A percentile compares a stretch with the other conserved stretches of the same genome.
These are phyloP conservation scores for Parmelia sp. DNA, from an alignment of 495 filamentous ascomycete species.

Conservation along the genomic window DNA sequence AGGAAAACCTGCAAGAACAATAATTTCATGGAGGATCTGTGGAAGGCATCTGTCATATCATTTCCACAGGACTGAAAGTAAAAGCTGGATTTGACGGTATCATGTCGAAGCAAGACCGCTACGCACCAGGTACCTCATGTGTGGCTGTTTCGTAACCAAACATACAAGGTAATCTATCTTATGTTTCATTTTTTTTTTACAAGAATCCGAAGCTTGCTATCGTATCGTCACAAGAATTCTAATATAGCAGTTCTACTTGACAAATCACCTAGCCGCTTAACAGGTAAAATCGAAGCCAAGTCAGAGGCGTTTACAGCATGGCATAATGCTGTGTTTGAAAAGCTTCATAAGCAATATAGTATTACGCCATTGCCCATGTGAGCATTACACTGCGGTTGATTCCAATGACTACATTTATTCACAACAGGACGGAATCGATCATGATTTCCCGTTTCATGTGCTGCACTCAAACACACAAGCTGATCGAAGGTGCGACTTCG, in stretches of 20 bases:
- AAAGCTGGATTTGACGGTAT: neutral
- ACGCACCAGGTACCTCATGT: too few relatives aligned
- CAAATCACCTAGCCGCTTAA: too few relatives aligned
- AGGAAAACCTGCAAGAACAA: neutral
- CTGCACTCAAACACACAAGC: neutral
- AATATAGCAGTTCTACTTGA: too few relatives aligned
- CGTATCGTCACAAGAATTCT: too few relatives aligned
- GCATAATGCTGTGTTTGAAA: neutral
- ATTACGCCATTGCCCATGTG: neutral
- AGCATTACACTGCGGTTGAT: neutral
- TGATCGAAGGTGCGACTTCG: neutral
- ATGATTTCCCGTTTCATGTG: neutral
- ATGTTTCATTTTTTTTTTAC: too few relatives aligned
- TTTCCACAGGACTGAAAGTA: neutral
- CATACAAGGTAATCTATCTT: too few relatives aligned
- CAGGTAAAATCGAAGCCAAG: neutral
- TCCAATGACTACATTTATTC: neutral
- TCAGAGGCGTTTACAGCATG: neutral
- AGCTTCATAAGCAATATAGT: too few relatives aligned
- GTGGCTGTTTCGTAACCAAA: too few relatives aligned
- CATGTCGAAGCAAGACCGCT: neutral
- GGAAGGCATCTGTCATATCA: neutral
- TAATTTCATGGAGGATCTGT: neutral
- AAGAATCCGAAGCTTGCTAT: too few relatives aligned
- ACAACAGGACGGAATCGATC: neutral